phyloP scores from a whole-genome alignment of 2,329 filamentous ascomycete genomes.

The Pseudofabraea citricarpa region DNA sequence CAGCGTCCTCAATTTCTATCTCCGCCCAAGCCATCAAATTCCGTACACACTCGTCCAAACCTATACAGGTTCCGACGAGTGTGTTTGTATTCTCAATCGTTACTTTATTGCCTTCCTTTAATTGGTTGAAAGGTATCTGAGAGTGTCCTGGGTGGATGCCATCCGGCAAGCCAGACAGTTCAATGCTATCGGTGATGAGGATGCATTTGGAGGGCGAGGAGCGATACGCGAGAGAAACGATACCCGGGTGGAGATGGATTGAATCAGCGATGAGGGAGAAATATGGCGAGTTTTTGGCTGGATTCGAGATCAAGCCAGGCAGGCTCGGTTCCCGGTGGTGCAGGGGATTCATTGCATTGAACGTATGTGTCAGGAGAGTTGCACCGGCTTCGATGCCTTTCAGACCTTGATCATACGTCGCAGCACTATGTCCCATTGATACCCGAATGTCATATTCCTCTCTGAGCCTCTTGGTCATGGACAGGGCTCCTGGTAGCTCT shows the following conservation, averaged over 20 bases:
- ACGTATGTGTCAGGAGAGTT: conserved; percentile 45
- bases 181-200: conserved; percentile 48
- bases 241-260: conserved; percentile 46
- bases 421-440: conserved; percentile 39
- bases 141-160: conserved; percentile 46
- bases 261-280: conserved; percentile 49
- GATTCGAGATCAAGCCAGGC: conserved; percentile 28
- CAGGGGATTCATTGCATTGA: conserved; percentile 49
- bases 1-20: conserved; percentile 19
- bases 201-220: conserved; percentile 42
- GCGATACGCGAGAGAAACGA: conserved; percentile 43
- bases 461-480: conserved; percentile 37
- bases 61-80: conserved; percentile 47
- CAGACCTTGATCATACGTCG: conserved; percentile 40
- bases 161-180: conserved; percentile 46
- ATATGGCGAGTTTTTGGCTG: conserved; percentile 29
- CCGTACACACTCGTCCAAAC: conserved; percentile 43
- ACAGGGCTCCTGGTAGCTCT: conserved; percentile 37
- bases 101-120: conserved; percentile 42
- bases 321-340: conserved; percentile 46
- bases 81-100: conserved; percentile 48
- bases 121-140: conserved; percentile 44
- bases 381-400: conserved; percentile 42
- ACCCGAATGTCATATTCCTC: conserved; percentile 20
- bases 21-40: conserved; percentile 28